Evolutionary conservation across 306 rosid genomes (phyloP).

Genomic region (Pyrus communis): DNA sequence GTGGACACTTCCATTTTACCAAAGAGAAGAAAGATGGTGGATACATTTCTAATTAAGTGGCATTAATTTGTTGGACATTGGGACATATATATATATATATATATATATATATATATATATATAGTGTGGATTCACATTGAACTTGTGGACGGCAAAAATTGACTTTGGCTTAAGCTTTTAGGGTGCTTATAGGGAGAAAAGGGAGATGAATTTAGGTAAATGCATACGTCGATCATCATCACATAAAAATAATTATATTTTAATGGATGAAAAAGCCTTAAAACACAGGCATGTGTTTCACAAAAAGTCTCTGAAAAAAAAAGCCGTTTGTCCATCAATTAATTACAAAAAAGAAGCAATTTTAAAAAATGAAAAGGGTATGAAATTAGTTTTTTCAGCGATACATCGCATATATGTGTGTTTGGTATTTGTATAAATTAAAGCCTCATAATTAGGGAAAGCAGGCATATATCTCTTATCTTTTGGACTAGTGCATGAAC

Average conservation of each 20-base stretch:
- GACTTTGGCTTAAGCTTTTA: conserved; percentile 8
- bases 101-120: not conserved
- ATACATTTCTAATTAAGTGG: not conserved
- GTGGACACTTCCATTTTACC: not conserved
- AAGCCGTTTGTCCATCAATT: not conserved
- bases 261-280: not conserved
- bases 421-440: not conserved
- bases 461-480: not conserved
- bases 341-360: too few relatives aligned
- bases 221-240: not conserved
- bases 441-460: too few relatives aligned
- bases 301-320: not conserved
- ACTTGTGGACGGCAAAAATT: conserved; percentile 4
- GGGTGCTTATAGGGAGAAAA: not conserved
- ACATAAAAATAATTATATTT: not conserved
- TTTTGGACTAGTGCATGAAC: not conserved
- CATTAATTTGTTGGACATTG: conserved; percentile 7
- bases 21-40: not conserved
- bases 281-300: not conserved
- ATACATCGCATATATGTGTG: too few relatives aligned
- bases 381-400: not conserved
- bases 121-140: conserved; percentile 2
- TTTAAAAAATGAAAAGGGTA: not conserved
- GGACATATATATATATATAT: not conserved
- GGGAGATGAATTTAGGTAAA: not conserved